Conservation (phyloP, 257 asterid genomes). For the Avicennia marina region DNA sequence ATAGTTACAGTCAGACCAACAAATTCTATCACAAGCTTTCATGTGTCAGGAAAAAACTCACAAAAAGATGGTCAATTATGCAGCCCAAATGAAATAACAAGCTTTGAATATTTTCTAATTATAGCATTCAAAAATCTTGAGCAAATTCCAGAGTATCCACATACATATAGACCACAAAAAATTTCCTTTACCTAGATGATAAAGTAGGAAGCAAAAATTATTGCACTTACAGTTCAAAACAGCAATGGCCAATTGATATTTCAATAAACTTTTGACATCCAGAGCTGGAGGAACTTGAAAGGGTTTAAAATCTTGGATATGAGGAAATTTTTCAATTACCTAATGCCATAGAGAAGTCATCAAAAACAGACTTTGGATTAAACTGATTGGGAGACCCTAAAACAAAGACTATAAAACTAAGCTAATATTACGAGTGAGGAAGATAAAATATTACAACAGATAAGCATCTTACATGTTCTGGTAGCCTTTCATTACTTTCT, state of each 20-base stretch:
- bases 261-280: slow-evolving; percentile 49
- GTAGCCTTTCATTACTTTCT: slow-evolving; percentile 44
- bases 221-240: slow-evolving; percentile 52
- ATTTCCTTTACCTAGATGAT: neutral
- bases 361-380: neutral
- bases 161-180: slow-evolving; percentile 1
- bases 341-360: slow-evolving; percentile 22
- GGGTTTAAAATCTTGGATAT: slow-evolving; percentile 52
- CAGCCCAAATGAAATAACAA: slow-evolving; percentile 5
- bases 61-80: neutral
- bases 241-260: slow-evolving; percentile 79
- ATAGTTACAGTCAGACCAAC: neutral
- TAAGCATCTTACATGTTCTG: slow-evolving; percentile 49
- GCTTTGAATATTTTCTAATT: neutral
- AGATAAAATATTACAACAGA: neutral
- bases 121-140: neutral
- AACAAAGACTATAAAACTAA: neutral
- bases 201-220: neutral
- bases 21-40: neutral
- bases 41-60: neutral
- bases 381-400: neutral
- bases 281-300: slow-evolving; percentile 48
- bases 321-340: slow-evolving; percentile 82
- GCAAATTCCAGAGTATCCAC: slow-evolving; percentile 11
- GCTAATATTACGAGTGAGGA: slow-evolving; percentile 4